A percentile compares a stretch with the other conserved stretches of the same genome.
These are phyloP conservation scores for Ophiocordyceps camponoti-saundersi DNA, from an alignment of 2,329 filamentous ascomycete species.

Conservation along the genomic window DNA sequence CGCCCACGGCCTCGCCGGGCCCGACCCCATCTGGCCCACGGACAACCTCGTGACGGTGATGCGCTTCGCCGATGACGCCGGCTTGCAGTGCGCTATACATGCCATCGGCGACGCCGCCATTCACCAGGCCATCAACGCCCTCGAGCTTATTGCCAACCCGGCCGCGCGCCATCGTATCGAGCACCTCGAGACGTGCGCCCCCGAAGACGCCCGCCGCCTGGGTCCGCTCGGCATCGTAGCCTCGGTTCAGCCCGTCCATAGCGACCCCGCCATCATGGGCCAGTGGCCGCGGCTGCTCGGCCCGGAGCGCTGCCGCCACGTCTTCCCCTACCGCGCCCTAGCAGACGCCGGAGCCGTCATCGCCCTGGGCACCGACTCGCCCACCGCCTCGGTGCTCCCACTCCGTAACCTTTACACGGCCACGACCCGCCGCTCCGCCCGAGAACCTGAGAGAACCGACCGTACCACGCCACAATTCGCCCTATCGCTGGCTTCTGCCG, in stretches of 20 bases:
- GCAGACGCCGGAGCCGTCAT: constrained; percentile 33
- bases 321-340: constrained; percentile 48
- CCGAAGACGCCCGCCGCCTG: constrained; percentile 36
- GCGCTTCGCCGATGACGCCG: constrained; percentile 30
- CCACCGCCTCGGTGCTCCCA: constrained; percentile 37
- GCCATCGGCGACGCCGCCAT: constrained; percentile 48
- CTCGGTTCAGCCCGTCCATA: constrained; percentile 39
- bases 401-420: constrained; percentile 41
- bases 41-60: constrained; percentile 36
- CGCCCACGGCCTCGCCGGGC: constrained; percentile 22
- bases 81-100: constrained; percentile 45
- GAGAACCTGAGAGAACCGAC: constrained; percentile 20
- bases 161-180: constrained; percentile 43
- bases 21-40: constrained; percentile 35
- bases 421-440: constrained; percentile 36
- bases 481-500: constrained; percentile 34
- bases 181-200: constrained; percentile 42
- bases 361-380: constrained; percentile 41
- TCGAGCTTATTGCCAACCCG: constrained; percentile 24
- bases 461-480: constrained; percentile 30
- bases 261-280: constrained; percentile 41
- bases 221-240: constrained; percentile 43
- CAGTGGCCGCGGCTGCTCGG: constrained; percentile 45
- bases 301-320: constrained; percentile 32
- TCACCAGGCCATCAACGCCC: constrained; percentile 36